Conservation (phyloP, 345 rosid species). For the Alliaria petiolata region DNA sequence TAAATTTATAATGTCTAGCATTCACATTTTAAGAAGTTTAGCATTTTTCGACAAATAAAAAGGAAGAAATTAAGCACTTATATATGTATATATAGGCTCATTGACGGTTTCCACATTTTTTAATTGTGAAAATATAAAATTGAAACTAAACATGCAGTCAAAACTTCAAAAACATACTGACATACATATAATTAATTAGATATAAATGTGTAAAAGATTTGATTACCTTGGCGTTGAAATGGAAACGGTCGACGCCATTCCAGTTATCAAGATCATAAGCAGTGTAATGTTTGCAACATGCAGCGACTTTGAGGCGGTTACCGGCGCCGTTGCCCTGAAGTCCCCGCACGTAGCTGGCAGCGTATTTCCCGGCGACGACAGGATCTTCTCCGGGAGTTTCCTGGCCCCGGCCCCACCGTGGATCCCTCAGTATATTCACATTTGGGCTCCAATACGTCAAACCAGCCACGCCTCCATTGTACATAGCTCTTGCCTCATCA, state of each 20-base stretch:
- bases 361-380: constrained; percentile 62
- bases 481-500: constrained; percentile 80
- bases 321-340: constrained; percentile 58
- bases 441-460: constrained; percentile 83
- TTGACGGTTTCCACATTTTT: background rate
- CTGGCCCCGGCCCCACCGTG: constrained; percentile 88
- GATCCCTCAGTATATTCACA: constrained; percentile 78
- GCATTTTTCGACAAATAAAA: background rate
- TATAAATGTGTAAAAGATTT: background rate
- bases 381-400: constrained; percentile 99
- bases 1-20: background rate
- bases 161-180: background rate
- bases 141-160: background rate
- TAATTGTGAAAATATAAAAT: background rate
- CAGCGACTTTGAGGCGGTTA: constrained; percentile 79
- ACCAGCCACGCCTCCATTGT: constrained; percentile 68
- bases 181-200: background rate
- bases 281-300: constrained; percentile 95
- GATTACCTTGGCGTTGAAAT: constrained; percentile 75
- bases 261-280: constrained; percentile 97
- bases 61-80: background rate
- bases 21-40: background rate
- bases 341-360: constrained; percentile 70
- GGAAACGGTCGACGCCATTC: constrained; percentile 85
- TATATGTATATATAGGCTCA: background rate